Evolutionary conservation across 202 grass and related monocot genomes (phyloP), one percentile per base, ranked within the genome.

Genomic region (Eragrostis tef): DNA sequence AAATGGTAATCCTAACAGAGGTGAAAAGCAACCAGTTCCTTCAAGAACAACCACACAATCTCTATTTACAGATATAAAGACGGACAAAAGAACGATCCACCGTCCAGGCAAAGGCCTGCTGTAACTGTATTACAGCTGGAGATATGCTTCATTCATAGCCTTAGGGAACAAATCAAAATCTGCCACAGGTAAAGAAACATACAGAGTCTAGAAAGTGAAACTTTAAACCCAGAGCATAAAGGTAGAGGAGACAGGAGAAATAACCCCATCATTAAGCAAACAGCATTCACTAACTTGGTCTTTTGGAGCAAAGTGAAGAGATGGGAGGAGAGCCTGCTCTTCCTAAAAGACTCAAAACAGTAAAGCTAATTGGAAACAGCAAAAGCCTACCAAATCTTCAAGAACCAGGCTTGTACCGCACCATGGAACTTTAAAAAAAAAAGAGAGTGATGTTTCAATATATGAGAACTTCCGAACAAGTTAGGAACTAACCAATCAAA

Each of bases 301-400:
- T 75, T 87, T 75, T 71, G 69, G 80, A 80, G 69, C 75, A 87
- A 87, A 90, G 84, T 64, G 74, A 75, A 70, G 75, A 80, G 71
- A 90, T 70, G 39, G 70, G 69, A 82, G 73, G 78, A 86, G 83
- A 69, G 83, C 43, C 66, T 60, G 52, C 34, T 62, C 79, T 83
- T 79, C 67, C 79, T 75, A 75, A 79, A 87, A 87, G 80, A 80
- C 64, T 59, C 21, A 71, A 84, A 87, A 71, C 41, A 65, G 12
- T 75, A 90, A 90, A 87, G 88, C 27, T 87, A 87, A 87, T 84
- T 84, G 70, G 88, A 64, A 90, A 90, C 70, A 84, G 75, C 64
- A 84, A 90, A 90, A 90, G 75, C 70, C 82, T 87, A 84, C 57
- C 53, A 84, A 87, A 90, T 90, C 84, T 84, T 90, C 64, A 90